These are phyloP conservation scores for Colletotrichum navitas DNA, from an alignment of 2,329 filamentous ascomycete species.

Conservation along the genomic window DNA sequence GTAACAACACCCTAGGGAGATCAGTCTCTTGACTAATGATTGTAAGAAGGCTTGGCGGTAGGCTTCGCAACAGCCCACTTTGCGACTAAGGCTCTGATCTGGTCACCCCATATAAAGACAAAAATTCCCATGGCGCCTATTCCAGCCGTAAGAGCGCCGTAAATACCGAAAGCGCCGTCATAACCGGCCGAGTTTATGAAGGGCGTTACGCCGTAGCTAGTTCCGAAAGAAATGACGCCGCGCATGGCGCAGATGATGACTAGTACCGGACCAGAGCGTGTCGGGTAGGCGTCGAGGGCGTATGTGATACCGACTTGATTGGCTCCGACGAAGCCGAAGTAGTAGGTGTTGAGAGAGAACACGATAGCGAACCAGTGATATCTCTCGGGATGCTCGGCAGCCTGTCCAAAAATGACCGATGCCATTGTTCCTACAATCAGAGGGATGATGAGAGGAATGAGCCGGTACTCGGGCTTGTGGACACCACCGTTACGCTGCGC, in stretches of 20 bases:
- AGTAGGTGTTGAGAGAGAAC: conserved; percentile 47
- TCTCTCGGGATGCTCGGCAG: conserved; percentile 50
- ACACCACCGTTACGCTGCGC: conserved; percentile 54
- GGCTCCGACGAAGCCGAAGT: conserved; percentile 55
- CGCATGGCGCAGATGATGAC: conserved; percentile 61
- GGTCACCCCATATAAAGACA: conserved; percentile 51
- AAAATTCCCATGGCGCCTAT: conserved; percentile 49
- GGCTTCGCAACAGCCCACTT: conserved; percentile 26
- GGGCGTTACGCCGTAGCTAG: conserved; percentile 47
- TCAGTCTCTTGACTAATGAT: background rate
- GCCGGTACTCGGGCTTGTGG: conserved; percentile 56
- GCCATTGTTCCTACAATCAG: conserved; percentile 54
- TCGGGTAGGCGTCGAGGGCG: conserved; percentile 59
- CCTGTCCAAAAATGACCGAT: conserved; percentile 54
- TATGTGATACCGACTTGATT: conserved; percentile 61
- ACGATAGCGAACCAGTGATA: conserved; percentile 53
- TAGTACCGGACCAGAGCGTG: conserved; percentile 55
- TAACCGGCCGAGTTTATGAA: conserved; percentile 49
- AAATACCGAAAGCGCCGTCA: conserved; percentile 51
- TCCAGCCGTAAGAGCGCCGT: conserved; percentile 49
- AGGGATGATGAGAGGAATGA: conserved; percentile 53
- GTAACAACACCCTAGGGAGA: background rate
- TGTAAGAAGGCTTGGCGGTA: conserved; percentile 13
- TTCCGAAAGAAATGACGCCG: conserved; percentile 60
- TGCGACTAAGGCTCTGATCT: conserved; percentile 44